Evolutionary conservation across 768 basidiomycete species (phyloP).

Genomic region (Exsudoporus frostii): DNA sequence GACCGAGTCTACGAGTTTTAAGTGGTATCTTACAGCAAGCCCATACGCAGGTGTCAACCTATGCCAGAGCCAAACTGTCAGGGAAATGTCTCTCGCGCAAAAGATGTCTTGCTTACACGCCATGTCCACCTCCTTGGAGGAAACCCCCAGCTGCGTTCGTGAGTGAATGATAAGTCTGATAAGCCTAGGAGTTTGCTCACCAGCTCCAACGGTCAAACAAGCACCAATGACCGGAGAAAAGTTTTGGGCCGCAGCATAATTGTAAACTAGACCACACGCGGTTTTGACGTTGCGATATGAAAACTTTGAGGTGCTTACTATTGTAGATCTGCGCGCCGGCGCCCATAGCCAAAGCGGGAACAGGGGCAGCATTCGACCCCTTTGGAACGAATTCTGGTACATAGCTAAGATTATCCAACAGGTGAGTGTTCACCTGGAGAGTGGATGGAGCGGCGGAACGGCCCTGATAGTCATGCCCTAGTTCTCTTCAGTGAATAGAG

Average conservation of each 20-base stretch:
- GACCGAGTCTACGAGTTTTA: not conserved
- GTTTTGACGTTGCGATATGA: not conserved
- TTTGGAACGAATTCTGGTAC: conserved; percentile 15
- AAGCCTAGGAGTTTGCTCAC: not conserved
- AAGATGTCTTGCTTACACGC: conserved; percentile 16
- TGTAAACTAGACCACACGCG: conserved; percentile 12
- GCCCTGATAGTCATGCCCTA: conserved; percentile 23
- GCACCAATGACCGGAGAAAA: conserved; percentile 17
- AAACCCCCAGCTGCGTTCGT: conserved; percentile 42
- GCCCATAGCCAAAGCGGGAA: conserved; percentile 19
- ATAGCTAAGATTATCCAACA: conserved; percentile 11
- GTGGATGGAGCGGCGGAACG: conserved; percentile 24
- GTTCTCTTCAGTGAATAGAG: not conserved
- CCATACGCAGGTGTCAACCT: conserved; percentile 40
- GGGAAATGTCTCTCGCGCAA: not conserved
- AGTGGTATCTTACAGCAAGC: conserved; percentile 32
- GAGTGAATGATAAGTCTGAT: not conserved
- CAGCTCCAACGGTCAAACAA: conserved; percentile 22
- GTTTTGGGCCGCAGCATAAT: conserved; percentile 10
- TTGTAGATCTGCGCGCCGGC: conserved; percentile 16
- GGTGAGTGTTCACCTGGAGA: conserved; percentile 24
- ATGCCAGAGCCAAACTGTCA: not conserved
- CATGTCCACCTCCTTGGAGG: conserved; percentile 49
- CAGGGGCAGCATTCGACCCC: conserved; percentile 13
- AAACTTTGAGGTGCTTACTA: conserved; percentile 1